Conservation (phyloP, 2,329 filamentous ascomycete species). For the Penicillium sp. region DNA sequence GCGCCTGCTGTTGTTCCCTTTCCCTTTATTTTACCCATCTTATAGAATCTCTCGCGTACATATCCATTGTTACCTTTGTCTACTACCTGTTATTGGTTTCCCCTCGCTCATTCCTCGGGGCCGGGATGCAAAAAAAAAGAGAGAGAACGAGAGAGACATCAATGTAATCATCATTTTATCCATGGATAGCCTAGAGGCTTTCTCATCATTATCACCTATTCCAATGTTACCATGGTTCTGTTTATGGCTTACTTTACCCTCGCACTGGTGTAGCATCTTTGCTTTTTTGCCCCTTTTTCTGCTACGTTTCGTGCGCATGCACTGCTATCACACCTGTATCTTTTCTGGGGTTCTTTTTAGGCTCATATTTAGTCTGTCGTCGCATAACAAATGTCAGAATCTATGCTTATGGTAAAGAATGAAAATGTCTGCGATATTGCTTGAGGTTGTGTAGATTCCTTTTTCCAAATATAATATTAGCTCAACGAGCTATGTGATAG, state of each 20-base stretch:
- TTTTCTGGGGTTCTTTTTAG: background rate
- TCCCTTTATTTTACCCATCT: background rate
- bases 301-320: background rate
- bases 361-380: background rate
- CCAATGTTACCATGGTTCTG: background rate
- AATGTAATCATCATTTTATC: constrained; percentile 6
- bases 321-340: background rate
- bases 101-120: background rate
- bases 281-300: background rate
- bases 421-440: background rate
- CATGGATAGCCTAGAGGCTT: background rate
- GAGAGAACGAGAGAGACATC: background rate
- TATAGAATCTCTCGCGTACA: constrained; percentile 11
- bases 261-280: background rate
- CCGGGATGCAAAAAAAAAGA: constrained; percentile 5
- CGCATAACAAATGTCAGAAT: background rate
- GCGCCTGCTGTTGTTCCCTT: background rate
- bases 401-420: background rate
- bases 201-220: background rate
- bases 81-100: background rate
- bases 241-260: background rate
- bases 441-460: background rate
- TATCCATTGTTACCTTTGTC: constrained; percentile 7
- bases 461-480: too few species aligned
- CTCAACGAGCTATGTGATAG: background rate